phyloP scores from a whole-genome alignment of 192 early-diverging fungal species.

The Mycoemilia scoparia region DNA sequence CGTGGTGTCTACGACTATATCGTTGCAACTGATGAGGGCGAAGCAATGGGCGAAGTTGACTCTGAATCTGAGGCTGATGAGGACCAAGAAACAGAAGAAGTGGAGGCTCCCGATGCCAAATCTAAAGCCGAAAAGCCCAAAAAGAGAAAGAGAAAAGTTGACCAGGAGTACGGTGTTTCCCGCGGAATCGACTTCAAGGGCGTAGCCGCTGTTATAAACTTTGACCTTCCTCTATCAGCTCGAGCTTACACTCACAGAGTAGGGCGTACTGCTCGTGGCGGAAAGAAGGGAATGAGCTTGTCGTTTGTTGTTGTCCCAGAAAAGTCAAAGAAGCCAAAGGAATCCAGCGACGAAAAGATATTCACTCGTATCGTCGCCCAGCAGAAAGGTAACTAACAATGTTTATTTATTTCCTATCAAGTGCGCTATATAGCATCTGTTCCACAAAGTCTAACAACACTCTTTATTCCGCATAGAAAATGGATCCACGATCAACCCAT shows the following conservation, averaged over 20 bases:
- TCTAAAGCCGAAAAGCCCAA: constrained; percentile 10
- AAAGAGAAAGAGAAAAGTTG: constrained; percentile 33
- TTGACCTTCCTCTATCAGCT: constrained; percentile 79
- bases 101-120: constrained; percentile 11
- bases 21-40: constrained; percentile 86
- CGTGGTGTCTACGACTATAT: constrained; percentile 87
- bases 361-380: constrained; percentile 56
- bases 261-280: constrained; percentile 87
- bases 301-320: constrained; percentile 58
- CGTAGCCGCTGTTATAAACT: constrained; percentile 88
- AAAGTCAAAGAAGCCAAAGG: constrained; percentile 4
- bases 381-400: too few relatives aligned
- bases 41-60: constrained; percentile 44
- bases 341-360: constrained; percentile 40
- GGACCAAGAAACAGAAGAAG: too few relatives aligned
- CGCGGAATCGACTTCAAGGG: constrained; percentile 92
- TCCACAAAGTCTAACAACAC: too few relatives aligned
- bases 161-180: constrained; percentile 86
- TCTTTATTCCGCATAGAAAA: neutral
- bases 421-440: too few relatives aligned
- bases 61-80: constrained; percentile 34
- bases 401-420: constrained; percentile 10
- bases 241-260: constrained; percentile 84
- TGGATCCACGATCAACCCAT: constrained; percentile 44
- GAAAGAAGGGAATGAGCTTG: constrained; percentile 72